Evolutionary conservation across 352 stramenopile genomes (phyloP).

Genomic region (Pythium myriotylum): DNA sequence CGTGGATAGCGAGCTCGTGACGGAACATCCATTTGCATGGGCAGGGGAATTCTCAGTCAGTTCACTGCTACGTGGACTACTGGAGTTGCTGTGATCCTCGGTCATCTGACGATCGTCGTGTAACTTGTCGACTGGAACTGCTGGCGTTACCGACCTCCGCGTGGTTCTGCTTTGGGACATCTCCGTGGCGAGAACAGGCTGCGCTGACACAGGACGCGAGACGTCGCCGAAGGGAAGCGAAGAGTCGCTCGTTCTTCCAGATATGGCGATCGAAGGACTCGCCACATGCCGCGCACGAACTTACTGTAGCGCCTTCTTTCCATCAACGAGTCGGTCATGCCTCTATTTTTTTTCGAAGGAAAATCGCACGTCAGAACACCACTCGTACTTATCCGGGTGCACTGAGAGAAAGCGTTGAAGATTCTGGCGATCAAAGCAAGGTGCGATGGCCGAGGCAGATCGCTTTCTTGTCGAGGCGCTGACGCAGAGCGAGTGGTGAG

Average conservation of each 20-base stretch:
- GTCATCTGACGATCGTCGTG: constrained; percentile 20
- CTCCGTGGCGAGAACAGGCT: too few species aligned
- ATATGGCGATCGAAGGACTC: background rate
- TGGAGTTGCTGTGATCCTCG: constrained; percentile 2
- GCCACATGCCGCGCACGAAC: background rate
- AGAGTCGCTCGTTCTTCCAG: constrained; percentile 5
- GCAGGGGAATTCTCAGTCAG: constrained; percentile 20
- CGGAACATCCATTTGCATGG: constrained; percentile 9
- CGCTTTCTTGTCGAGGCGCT: constrained; percentile 31
- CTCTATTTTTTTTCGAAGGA: background rate
- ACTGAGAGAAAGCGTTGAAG: constrained; percentile 12
- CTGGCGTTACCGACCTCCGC: constrained; percentile 21
- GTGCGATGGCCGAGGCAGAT: constrained; percentile 27
- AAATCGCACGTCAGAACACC: background rate
- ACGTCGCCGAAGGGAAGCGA: constrained; percentile 1
- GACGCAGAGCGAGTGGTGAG: constrained; percentile 28
- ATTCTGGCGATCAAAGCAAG: constrained; percentile 7
- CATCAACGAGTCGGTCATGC: too few species aligned
- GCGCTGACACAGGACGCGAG: background rate
- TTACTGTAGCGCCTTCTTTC: constrained; percentile 4
- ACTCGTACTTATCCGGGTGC: constrained; percentile 23
- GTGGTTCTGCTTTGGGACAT: background rate
- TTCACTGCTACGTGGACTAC: background rate
- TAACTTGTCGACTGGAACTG: constrained; percentile 36
- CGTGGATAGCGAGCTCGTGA: background rate